A percentile compares a stretch with the other conserved stretches of the same genome.
These are phyloP conservation scores for Saccharum officinarum DNA, from an alignment of 176 grass and related monocot genomes.

Conservation along the genomic window DNA sequence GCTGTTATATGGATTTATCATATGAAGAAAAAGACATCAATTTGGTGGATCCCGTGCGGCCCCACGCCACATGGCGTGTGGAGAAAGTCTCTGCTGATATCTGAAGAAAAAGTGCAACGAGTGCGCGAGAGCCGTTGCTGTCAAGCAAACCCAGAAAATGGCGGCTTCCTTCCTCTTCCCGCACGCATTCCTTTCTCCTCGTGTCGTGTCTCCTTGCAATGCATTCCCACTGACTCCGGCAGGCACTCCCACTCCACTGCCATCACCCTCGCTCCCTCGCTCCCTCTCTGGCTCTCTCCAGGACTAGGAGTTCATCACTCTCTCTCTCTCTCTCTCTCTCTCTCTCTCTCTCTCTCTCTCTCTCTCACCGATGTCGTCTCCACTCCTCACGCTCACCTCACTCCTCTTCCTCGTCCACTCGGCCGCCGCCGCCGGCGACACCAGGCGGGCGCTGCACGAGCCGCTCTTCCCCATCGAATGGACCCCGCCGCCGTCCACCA, in stretches of 20 bases:
- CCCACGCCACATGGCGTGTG: background rate
- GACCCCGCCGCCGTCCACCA: slow-evolving; percentile 69
- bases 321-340: too few species aligned
- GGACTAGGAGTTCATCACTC: background rate
- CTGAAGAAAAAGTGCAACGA: slow-evolving; percentile 25
- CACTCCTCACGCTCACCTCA: background rate
- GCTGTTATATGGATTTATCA: too few species aligned
- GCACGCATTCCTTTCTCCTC: background rate
- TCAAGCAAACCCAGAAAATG: slow-evolving; percentile 12
- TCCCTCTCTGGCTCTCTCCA: background rate
- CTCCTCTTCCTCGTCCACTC: background rate
- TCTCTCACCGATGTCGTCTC: slow-evolving; percentile 11
- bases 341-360: too few species aligned
- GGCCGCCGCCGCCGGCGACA: background rate
- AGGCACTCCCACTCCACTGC: background rate
- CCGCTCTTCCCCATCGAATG: slow-evolving; percentile 84
- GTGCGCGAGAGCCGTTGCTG: background rate
- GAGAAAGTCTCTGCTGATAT: background rate
- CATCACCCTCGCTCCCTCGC: background rate
- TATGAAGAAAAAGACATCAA: background rate
- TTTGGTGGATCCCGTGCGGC: background rate
- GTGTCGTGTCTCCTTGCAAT: background rate
- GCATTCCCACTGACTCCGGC: background rate
- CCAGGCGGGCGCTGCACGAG: slow-evolving; percentile 69
- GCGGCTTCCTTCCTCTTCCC: slow-evolving; percentile 38